These are phyloP conservation scores for Chrysoporthe cubensis DNA, from an alignment of 2,329 filamentous ascomycete genomes.

Conservation along the genomic window DNA sequence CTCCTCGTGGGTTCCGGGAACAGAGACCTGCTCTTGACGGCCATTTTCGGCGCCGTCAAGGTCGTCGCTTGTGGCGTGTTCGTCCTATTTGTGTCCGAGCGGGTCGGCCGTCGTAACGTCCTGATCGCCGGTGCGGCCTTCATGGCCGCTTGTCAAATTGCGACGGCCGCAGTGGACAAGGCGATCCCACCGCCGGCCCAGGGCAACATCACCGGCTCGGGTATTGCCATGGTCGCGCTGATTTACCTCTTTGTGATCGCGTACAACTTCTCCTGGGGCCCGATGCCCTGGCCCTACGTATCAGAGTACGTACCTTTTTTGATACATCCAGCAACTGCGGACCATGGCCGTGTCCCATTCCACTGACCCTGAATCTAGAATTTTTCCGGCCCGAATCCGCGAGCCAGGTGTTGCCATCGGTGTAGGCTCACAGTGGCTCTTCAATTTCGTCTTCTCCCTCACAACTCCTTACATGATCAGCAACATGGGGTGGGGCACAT, in stretches of 20 bases:
- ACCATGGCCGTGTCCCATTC: background rate
- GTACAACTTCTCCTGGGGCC: conserved; percentile 56
- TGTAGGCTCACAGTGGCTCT: conserved; percentile 52
- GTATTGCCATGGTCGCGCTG: conserved; percentile 54
- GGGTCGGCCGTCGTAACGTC: conserved; percentile 46
- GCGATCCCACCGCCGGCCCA: conserved; percentile 38
- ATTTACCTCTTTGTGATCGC: conserved; percentile 59
- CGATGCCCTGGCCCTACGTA: conserved; percentile 54
- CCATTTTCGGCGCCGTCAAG: conserved; percentile 58
- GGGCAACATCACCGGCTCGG: conserved; percentile 42
- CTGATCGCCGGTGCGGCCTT: conserved; percentile 47
- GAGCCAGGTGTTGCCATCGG: conserved; percentile 51
- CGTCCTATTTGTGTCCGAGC: conserved; percentile 57
- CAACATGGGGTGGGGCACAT: conserved; percentile 51
- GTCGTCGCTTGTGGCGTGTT: conserved; percentile 54
- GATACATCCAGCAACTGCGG: background rate
- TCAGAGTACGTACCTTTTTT: conserved; percentile 40
- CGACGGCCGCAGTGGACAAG: conserved; percentile 49
- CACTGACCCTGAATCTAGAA: conserved; percentile 33
- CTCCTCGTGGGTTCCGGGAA: conserved; percentile 52
- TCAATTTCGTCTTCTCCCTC: conserved; percentile 53
- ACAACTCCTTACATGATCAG: conserved; percentile 55
- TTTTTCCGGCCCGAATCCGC: conserved; percentile 54
- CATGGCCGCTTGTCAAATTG: conserved; percentile 51
- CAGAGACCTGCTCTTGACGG: conserved; percentile 52